These are phyloP conservation scores for Acanthamoeba comandoni DNA, from an alignment of 208 protist genomes.

Conservation along the genomic window DNA sequence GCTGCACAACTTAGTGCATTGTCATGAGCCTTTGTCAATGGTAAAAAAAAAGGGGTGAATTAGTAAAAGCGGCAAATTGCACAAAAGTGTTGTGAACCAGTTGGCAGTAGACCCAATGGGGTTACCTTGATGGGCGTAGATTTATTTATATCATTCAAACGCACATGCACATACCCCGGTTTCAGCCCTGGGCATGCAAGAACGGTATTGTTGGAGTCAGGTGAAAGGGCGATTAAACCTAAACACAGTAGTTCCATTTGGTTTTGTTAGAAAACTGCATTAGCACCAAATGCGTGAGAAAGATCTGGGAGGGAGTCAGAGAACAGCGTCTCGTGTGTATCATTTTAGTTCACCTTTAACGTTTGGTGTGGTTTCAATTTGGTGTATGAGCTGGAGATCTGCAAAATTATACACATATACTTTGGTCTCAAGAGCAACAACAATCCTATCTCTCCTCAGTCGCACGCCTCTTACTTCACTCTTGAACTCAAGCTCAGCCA, in stretches of 20 bases:
- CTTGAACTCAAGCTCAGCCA: slow-evolving; percentile 92
- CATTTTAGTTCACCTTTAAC: slow-evolving; percentile 87
- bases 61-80: too few relatives aligned
- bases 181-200: slow-evolving; percentile 89
- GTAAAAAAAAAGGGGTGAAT: not conserved
- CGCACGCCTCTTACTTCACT: slow-evolving; percentile 91
- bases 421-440: slow-evolving; percentile 91
- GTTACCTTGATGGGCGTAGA: too few relatives aligned
- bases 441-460: slow-evolving; percentile 90
- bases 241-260: not conserved
- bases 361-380: slow-evolving; percentile 92
- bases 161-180: slow-evolving; percentile 87
- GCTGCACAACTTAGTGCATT: slow-evolving; percentile 88
- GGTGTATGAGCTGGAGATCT: slow-evolving; percentile 90
- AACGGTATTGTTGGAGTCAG: slow-evolving; percentile 84
- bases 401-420: slow-evolving; percentile 95
- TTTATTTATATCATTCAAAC: slow-evolving; percentile 86
- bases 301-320: too few relatives aligned
- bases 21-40: slow-evolving; percentile 87
- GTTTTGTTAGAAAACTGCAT: slow-evolving; percentile 3
- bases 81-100: too few relatives aligned
- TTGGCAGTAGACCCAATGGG: too few relatives aligned
- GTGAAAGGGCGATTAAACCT: slow-evolving; percentile 89
- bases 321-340: not conserved
- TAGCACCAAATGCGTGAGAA: not conserved